phyloP scores from a whole-genome alignment of 108 stramenopile genomes.

The Nitzschia sp. region DNA sequence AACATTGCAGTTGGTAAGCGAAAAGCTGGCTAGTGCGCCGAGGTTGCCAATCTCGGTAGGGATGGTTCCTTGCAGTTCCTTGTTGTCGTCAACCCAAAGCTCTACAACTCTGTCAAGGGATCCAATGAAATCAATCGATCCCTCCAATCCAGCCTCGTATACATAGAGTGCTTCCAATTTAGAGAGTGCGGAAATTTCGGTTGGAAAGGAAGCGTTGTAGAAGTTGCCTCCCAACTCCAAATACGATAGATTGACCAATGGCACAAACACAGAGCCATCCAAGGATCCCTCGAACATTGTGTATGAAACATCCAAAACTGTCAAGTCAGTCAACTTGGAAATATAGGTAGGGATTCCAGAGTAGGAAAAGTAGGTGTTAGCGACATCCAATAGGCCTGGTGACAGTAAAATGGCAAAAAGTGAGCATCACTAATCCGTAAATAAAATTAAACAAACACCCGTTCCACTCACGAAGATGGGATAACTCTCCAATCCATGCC shows the following conservation, averaged over 20 bases:
- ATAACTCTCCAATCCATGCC: conserved; percentile 42
- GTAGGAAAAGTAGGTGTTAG: conserved; percentile 21
- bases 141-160: conserved; percentile 28
- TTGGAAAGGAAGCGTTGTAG: conserved; percentile 30
- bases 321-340: conserved; percentile 21
- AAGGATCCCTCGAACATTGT: conserved; percentile 7
- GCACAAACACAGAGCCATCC: conserved; percentile 12
- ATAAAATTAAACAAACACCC: not conserved
- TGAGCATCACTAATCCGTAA: not conserved
- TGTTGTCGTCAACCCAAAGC: conserved; percentile 41
- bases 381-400: conserved; percentile 20
- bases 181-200: conserved; percentile 24
- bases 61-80: conserved; percentile 35
- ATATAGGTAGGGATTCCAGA: conserved; percentile 31
- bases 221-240: conserved; percentile 35
- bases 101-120: conserved; percentile 12
- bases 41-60: conserved; percentile 48
- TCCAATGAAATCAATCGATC: conserved; percentile 18
- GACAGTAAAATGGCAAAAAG: not conserved
- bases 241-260: conserved; percentile 18
- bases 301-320: conserved; percentile 19
- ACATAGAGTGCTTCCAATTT: conserved; percentile 36
- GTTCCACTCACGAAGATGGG: conserved; percentile 24
- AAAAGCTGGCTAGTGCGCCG: conserved; percentile 21
- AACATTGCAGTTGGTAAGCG: conserved; percentile 20